A percentile compares a stretch with the other conserved stretches of the same genome.
Conservation (phyloP, 2,329 filamentous ascomycete genomes). For the Aspergillus fructus region DNA sequence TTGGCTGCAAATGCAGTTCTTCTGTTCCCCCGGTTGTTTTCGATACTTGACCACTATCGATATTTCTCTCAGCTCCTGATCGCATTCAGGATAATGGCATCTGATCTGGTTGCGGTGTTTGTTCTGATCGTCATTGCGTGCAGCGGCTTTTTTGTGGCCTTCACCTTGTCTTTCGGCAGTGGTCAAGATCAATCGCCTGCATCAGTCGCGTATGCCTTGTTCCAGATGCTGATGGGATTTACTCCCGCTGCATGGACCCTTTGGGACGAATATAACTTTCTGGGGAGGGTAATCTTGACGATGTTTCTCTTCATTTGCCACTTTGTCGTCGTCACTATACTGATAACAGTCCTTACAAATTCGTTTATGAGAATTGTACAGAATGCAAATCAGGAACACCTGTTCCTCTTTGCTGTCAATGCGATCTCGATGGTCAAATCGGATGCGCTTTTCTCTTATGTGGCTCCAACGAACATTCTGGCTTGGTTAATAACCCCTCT, state of each 20-base stretch:
- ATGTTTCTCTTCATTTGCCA: slow-evolving; percentile 92
- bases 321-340: slow-evolving; percentile 88
- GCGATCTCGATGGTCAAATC: slow-evolving; percentile 98
- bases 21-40: slow-evolving; percentile 86
- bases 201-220: slow-evolving; percentile 83
- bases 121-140: slow-evolving; percentile 82
- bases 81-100: slow-evolving; percentile 89
- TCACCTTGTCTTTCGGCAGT: slow-evolving; percentile 75
- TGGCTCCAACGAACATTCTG: slow-evolving; percentile 86
- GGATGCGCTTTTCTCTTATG: slow-evolving; percentile 91
- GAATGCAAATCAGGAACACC: slow-evolving; percentile 89
- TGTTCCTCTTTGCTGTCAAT: slow-evolving; percentile 92
- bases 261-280: slow-evolving; percentile 76
- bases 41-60: slow-evolving; percentile 87
- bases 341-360: slow-evolving; percentile 94
- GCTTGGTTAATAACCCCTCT: slow-evolving; percentile 86
- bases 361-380: slow-evolving; percentile 94
- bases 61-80: slow-evolving; percentile 96
- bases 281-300: slow-evolving; percentile 74
- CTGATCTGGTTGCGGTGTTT: slow-evolving; percentile 82
- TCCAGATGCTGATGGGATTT: slow-evolving; percentile 94
- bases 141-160: slow-evolving; percentile 94
- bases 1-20: slow-evolving; percentile 87
- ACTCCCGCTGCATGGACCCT: slow-evolving; percentile 91
- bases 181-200: slow-evolving; percentile 61